Conservation (phyloP, 2,329 filamentous ascomycete species). For the Colletotrichum tofieldiae region DNA sequence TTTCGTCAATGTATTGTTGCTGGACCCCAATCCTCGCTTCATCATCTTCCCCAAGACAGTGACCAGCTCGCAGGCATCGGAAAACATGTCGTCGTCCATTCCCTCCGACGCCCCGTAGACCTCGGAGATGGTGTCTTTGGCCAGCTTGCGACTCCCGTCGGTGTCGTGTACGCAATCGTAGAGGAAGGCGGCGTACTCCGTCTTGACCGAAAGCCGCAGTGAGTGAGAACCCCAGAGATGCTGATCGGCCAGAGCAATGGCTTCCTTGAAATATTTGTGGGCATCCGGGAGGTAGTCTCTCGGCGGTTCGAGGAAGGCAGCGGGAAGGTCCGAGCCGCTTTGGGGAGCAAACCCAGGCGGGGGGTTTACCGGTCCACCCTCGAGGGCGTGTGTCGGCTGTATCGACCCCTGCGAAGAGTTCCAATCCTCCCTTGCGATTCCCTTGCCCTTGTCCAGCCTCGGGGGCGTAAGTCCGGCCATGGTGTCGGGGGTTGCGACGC, state of each 20-base stretch:
- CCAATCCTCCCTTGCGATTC: conserved; percentile 60
- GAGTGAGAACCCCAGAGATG: conserved; percentile 91
- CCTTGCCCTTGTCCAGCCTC: conserved; percentile 65
- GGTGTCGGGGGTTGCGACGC: conserved; percentile 65
- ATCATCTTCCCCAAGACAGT: conserved; percentile 90
- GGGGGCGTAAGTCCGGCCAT: conserved; percentile 56
- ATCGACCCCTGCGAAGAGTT: conserved; percentile 61
- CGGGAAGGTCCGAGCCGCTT: conserved; percentile 52
- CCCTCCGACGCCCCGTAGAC: conserved; percentile 93
- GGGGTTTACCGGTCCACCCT: conserved; percentile 72
- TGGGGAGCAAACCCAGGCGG: conserved; percentile 68
- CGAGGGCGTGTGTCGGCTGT: conserved; percentile 65
- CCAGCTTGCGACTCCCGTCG: conserved; percentile 81
- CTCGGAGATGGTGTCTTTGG: conserved; percentile 87
- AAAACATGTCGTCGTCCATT: conserved; percentile 96
- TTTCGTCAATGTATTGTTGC: conserved; percentile 53
- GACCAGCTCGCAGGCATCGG: conserved; percentile 91
- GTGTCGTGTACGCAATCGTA: conserved; percentile 93
- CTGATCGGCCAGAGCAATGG: conserved; percentile 79
- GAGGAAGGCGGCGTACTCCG: conserved; percentile 93
- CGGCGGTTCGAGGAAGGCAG: conserved; percentile 81
- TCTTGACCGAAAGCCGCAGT: conserved; percentile 88
- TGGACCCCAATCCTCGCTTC: conserved; percentile 75
- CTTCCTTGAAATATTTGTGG: conserved; percentile 84
- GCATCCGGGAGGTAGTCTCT: conserved; percentile 88